Evolutionary conservation across 2,329 filamentous ascomycete species (phyloP), one percentile per base, ranked within the genome.

Genomic region (Stemphylium vesicarium): DNA sequence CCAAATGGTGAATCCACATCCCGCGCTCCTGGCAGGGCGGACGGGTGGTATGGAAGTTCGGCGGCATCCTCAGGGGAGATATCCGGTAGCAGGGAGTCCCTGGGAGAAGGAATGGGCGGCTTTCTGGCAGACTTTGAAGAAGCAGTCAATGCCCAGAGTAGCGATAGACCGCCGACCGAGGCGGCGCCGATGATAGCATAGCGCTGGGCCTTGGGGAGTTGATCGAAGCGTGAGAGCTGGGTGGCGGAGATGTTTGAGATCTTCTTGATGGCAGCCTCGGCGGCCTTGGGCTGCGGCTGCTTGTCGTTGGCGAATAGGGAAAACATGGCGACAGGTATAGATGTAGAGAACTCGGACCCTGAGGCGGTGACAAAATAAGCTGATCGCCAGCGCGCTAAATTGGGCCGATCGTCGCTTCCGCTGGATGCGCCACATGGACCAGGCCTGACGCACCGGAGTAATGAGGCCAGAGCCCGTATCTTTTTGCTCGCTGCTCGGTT

Each of bases 1-100:
- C 91, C 91, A 69, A 91, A 92, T 3, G 87, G 85, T 4, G 86
- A 88, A 11, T 79, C 70, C 13, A 95, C 85, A 70, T 92, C 85
- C 53, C 90, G 82, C 0, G 79, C 84, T 6, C 90, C 88, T 0
- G 89, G 89, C 12, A 93, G 81, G 13, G 84, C 82, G 72, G 91
- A 83, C 3, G 85, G 85, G 1, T 89, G 89, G 72, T 95, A 92
- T 0, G 80, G 77, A 2, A 80, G 60, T 6, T 65, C 51, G 5
- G 68, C 50, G 4, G 69, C 36, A 11, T 71, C 62, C 16, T 69
- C 60, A 2, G 58, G 35, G 35, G 68, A 61, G 12, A 77, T 59
- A 1, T 56, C 32, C 11, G 68, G 64, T 18, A 77, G 49, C 7
- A 66, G 32, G 1, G 67, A 67, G 2, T 65, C 56, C 29, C 55